Base-by-base conservation (phyloP, 768 basidiomycete genomes). In the Mycena leptocephala region DNA sequence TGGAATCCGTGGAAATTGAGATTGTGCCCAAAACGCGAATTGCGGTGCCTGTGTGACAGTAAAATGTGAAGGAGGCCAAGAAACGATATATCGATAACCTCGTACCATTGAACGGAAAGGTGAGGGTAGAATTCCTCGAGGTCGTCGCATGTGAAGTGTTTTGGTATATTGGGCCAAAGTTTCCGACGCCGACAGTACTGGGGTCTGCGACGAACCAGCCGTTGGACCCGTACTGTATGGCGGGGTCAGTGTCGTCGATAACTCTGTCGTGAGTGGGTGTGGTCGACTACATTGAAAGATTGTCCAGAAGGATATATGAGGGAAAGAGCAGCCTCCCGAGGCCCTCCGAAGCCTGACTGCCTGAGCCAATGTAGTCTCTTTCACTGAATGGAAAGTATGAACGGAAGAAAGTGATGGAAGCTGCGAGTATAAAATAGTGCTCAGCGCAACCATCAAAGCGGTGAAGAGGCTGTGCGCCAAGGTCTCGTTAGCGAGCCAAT, bases 11-110 rank as follows among this genome's bases (percentile, higher is more conserved):
- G 0, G 62, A 20, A 4, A 63, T 30, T 13, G 22, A 51, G 10
- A 78, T 81, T 9, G 78, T 80, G 18, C 85, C 85, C 59, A 70
- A 80, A 14, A 85, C 77, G 24, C 33, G 30, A 8, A 83, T 76
- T 20, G 76, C 64, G 8, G 82, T 83, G 43, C 85, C 85, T 85
- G 70, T 20, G 24, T 13, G n/a, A 46, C 6, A n/a, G 22, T 33
- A 7, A 26, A 6, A 16, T 37, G n/a, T 39, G 28, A 37, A 16
- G 24, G 39, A 37, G 39, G 6, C 10, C 22, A 39, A 16, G 59
- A 35, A 22, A 59, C 32, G 35, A 16, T n/a, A n/a, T n/a, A n/a
- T n/a, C n/a, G n/a, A n/a, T n/a, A n/a, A n/a, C n/a, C n/a, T 46
- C 65, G 71, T 10, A 76, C 76, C 76, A 33, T 64, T 63, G 55